Conservation (phyloP, 2,329 filamentous ascomycete genomes). For the Neofusicoccum parvum region DNA sequence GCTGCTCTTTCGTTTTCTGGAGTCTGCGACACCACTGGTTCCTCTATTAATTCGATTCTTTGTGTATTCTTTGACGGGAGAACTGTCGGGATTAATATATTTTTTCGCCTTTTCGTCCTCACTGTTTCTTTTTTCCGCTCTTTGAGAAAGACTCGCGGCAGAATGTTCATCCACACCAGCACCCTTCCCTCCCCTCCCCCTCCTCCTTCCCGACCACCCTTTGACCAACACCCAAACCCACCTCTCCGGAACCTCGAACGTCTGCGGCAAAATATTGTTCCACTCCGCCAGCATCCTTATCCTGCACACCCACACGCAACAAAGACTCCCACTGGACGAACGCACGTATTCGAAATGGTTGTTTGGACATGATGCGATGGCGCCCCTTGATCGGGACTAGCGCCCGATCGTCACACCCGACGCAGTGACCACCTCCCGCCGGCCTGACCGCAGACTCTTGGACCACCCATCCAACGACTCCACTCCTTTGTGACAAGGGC, state of each 20-base stretch:
- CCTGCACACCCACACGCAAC: no score
- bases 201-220: no score
- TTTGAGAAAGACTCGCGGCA: not conserved
- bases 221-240: no score
- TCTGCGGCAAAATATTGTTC: not conserved
- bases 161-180: constrained; percentile 1
- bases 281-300: not conserved
- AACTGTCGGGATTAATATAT: not conserved
- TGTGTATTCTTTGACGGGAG: no score
- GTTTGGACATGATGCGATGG: no score
- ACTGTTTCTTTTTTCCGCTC: not conserved
- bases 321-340: no score
- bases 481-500: not conserved
- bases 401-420: not conserved
- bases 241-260: not conserved
- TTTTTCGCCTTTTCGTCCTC: not conserved
- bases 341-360: no score
- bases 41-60: no score
- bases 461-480: not conserved
- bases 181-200: not conserved
- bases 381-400: not conserved
- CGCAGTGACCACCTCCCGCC: not conserved
- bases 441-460: not conserved
- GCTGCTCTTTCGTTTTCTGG: not conserved
- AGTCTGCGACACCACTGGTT: not conserved